A percentile compares a stretch with the other conserved stretches of the same genome.
Conservation (phyloP, 768 basidiomycete species). For the Cantharellus cinnabarinus region DNA sequence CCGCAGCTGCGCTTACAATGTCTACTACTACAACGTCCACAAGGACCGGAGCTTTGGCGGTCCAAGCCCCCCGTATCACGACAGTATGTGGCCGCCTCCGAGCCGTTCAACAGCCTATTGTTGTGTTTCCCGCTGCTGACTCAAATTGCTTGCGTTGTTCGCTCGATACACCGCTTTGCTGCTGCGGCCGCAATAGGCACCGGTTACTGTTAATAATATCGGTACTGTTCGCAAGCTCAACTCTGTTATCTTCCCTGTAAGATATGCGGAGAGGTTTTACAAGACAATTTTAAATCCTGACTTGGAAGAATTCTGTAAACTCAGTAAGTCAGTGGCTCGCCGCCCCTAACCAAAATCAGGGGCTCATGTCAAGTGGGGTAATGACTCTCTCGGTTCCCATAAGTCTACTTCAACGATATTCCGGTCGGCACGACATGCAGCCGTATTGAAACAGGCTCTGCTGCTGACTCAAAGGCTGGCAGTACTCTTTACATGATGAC, state of each 20-base stretch:
- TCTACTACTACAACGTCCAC: no score
- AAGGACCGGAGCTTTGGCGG: no score
- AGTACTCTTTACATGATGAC: slow-evolving; percentile 69
- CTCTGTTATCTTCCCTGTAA: slow-evolving; percentile 72
- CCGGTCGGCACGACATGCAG: slow-evolving; percentile 80
- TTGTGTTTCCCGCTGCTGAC: no score
- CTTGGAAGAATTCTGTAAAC: slow-evolving; percentile 70
- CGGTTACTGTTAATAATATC: slow-evolving; percentile 57
- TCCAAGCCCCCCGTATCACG: no score
- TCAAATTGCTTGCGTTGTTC: no score
- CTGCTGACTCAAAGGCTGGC: slow-evolving; percentile 22
- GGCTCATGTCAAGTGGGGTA: background rate
- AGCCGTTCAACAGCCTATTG: no score
- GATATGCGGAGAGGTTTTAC: slow-evolving; percentile 79
- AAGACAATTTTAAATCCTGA: slow-evolving; percentile 54
- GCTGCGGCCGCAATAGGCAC: no score
- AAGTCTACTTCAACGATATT: slow-evolving; percentile 86
- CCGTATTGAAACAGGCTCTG: slow-evolving; percentile 37
- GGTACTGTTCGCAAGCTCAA: slow-evolving; percentile 40
- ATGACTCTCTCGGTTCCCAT: background rate
- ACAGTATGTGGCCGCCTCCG: no score
- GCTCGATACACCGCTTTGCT: no score
- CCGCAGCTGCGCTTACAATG: no score
- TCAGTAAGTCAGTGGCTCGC: slow-evolving; percentile 30
- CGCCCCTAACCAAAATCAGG: background rate